Percentiles rank a stretch among this genome's conserved stretches.
Conservation (phyloP, 163 green algal species). For the Scenedesmus sp. region DNA sequence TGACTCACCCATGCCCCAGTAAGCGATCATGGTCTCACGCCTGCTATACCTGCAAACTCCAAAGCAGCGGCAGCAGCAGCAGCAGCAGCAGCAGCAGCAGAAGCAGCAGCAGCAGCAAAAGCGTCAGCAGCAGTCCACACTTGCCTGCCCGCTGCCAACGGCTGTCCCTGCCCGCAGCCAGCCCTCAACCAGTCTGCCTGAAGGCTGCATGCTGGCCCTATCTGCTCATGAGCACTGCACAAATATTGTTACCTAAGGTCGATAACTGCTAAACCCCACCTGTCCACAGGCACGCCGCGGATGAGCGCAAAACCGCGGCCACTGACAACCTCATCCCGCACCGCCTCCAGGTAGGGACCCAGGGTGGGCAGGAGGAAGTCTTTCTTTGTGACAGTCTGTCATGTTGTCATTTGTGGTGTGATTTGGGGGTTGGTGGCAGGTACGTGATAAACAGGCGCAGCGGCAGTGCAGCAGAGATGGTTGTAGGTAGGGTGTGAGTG, state of each 20-base stretch:
- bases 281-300: slow-evolving; percentile 58
- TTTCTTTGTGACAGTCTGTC: slow-evolving; percentile 61
- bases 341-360: slow-evolving; percentile 64
- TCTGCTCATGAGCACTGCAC: too few species aligned
- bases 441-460: too few species aligned
- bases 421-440: too few species aligned
- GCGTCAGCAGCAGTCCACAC: not conserved
- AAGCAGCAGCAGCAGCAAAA: not conserved
- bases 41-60: slow-evolving; percentile 58
- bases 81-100: not conserved
- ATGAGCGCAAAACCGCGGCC: slow-evolving; percentile 78
- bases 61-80: not conserved
- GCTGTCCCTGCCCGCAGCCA: not conserved
- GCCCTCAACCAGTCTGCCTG: too few species aligned
- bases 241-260: too few species aligned
- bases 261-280: slow-evolving; percentile 2
- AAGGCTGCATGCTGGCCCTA: too few species aligned
- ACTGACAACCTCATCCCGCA: slow-evolving; percentile 67
- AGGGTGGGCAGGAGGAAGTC: slow-evolving; percentile 76
- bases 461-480: too few species aligned
- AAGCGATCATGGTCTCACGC: slow-evolving; percentile 68
- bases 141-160: not conserved
- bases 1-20: slow-evolving; percentile 71
- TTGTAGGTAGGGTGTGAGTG: too few species aligned
- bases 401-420: too few species aligned